A percentile compares a stretch with the other conserved stretches of the same genome.
Conservation (phyloP, 306 rosid genomes). For the Cyamopsis tetragonoloba region DNA sequence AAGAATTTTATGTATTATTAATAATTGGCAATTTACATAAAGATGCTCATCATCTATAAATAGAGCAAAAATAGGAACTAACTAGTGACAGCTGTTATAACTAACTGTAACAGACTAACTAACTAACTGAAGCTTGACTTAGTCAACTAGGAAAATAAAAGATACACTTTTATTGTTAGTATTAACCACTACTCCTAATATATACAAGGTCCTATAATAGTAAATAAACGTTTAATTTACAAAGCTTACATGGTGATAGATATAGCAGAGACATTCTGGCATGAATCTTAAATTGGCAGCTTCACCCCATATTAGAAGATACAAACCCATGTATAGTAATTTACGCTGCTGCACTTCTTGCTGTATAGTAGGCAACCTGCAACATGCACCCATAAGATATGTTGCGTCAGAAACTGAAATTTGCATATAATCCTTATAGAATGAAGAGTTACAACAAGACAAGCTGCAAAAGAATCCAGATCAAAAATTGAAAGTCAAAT, state of each 20-base stretch:
- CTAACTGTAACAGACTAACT: too few species aligned
- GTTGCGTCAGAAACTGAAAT: neutral
- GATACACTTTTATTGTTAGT: too few species aligned
- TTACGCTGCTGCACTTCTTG: constrained; percentile 99
- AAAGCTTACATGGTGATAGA: constrained; percentile 87
- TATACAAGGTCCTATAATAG: neutral
- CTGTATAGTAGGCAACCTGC: constrained; percentile 97
- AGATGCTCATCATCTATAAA: too few species aligned
- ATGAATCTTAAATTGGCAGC: constrained; percentile 97
- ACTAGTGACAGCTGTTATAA: too few species aligned
- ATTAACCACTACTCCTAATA: too few species aligned
- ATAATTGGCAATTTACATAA: too few species aligned
- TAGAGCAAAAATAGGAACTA: too few species aligned
- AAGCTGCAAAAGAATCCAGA: neutral
- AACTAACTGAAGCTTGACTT: too few species aligned
- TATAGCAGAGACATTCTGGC: constrained; percentile 99
- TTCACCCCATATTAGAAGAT: constrained; percentile 99
- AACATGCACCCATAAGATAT: constrained; percentile 14
- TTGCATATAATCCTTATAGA: neutral
- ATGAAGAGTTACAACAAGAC: neutral
- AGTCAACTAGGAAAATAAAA: too few species aligned
- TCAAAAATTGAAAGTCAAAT: constrained; percentile 10
- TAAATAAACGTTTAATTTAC: neutral
- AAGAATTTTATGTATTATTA: too few species aligned
- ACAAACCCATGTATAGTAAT: constrained; percentile 90